These are phyloP conservation scores for Groenewaldozyma auringiensis DNA, from an alignment of 1,139 yeast genomes.

Conservation along the genomic window DNA sequence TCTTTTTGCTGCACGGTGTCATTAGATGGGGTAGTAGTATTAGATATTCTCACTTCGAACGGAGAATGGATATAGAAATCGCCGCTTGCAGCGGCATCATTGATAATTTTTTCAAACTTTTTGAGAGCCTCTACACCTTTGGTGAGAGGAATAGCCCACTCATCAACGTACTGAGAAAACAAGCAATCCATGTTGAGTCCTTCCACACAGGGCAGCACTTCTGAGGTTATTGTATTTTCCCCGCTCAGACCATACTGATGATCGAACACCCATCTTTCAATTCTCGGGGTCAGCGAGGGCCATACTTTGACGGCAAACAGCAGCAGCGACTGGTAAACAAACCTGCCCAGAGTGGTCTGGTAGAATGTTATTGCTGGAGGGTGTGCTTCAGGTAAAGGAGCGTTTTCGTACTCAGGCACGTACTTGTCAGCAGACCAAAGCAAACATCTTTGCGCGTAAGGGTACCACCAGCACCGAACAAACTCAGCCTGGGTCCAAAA, in stretches of 20 bases:
- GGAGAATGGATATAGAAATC: conserved; percentile 90
- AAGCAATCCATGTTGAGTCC: conserved; percentile 94
- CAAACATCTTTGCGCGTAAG: conserved; percentile 77
- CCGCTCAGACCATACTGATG: conserved; percentile 74
- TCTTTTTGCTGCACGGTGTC: conserved; percentile 17
- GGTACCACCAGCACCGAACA: conserved; percentile 96
- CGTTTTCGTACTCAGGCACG: conserved; percentile 37
- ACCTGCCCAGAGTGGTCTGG: conserved; percentile 70
- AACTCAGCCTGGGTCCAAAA: conserved; percentile 90
- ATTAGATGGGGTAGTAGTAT: conserved; percentile 48
- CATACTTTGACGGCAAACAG: conserved; percentile 69
- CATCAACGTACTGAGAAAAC: conserved; percentile 89
- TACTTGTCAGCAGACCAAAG: conserved; percentile 78
- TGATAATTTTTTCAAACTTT: conserved; percentile 54
- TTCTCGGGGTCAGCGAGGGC: conserved; percentile 72
- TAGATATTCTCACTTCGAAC: conserved; percentile 87
- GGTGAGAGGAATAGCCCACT: conserved; percentile 87
- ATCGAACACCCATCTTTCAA: conserved; percentile 75
- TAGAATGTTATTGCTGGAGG: conserved; percentile 54
- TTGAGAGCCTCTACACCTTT: conserved; percentile 67
- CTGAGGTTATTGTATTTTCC: conserved; percentile 54
- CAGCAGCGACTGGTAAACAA: conserved; percentile 68
- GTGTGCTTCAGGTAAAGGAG: conserved; percentile 58
- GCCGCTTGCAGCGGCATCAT: conserved; percentile 50
- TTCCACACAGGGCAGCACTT: conserved; percentile 66